Percentiles rank a stretch among this genome's conserved stretches.
Conservation (phyloP, 768 basidiomycete genomes). For the Auriscalpium microsporum region DNA sequence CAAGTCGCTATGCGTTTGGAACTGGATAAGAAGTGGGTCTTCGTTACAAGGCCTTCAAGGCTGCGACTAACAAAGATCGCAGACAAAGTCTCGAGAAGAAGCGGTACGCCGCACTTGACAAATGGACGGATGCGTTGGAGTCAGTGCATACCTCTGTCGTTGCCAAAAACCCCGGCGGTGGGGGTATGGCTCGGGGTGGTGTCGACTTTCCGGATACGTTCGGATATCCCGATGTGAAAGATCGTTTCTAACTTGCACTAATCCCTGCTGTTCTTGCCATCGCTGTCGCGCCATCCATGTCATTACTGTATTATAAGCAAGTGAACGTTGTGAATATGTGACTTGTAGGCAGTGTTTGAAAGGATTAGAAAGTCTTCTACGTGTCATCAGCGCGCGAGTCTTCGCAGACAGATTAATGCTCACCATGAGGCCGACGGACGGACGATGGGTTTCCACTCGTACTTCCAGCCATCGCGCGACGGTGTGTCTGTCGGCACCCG, state of each 20-base stretch:
- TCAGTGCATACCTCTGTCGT: conserved; percentile 70
- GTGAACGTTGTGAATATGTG: no score
- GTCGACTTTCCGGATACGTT: conserved; percentile 3
- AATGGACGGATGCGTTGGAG: conserved; percentile 79
- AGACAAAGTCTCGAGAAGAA: conserved; percentile 86
- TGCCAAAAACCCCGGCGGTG: conserved; percentile 49
- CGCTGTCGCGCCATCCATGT: neutral
- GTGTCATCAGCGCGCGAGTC: neutral
- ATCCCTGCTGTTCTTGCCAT: neutral
- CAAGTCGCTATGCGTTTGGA: conserved; percentile 92
- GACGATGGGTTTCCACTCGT: conserved; percentile 56
- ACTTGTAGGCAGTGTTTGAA: no score
- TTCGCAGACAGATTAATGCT: neutral
- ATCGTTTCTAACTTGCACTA: neutral
- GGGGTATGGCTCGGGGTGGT: conserved; percentile 6
- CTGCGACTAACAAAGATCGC: neutral
- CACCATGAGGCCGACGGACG: neutral
- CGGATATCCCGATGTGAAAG: neutral
- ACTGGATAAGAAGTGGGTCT: conserved; percentile 72
- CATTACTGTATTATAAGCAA: neutral
- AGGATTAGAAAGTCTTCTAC: neutral
- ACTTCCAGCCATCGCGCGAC: conserved; percentile 72
- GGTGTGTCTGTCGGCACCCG: conserved; percentile 83
- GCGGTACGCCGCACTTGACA: conserved; percentile 70
- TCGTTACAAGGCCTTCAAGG: neutral